These are phyloP conservation scores for Endothia cerciana DNA, from an alignment of 2,329 filamentous ascomycete species.

Conservation along the genomic window DNA sequence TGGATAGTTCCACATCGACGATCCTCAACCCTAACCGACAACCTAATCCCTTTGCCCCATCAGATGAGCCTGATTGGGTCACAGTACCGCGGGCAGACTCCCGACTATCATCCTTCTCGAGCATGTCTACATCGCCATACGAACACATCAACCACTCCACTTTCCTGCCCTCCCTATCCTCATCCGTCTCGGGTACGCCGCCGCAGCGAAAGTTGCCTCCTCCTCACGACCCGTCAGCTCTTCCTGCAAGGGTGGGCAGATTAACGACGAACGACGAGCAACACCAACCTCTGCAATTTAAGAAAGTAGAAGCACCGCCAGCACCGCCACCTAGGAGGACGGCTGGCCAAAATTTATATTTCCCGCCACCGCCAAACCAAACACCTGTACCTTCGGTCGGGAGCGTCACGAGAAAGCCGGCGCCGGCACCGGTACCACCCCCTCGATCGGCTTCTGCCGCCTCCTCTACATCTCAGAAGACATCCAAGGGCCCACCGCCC, in stretches of 20 bases:
- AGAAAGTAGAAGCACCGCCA: conserved; percentile 44
- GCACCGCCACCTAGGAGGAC: conserved; percentile 53
- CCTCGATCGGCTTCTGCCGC: conserved; percentile 42
- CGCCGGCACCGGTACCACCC: conserved; percentile 33
- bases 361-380: conserved; percentile 28
- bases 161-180: conserved; percentile 49
- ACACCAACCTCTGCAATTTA: conserved; percentile 32
- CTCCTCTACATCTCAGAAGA: conserved; percentile 42
- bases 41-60: conserved; percentile 79
- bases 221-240: conserved; percentile 50
- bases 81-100: conserved; percentile 60
- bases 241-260: conserved; percentile 52
- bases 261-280: conserved; percentile 49
- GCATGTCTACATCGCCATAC: conserved; percentile 62
- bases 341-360: conserved; percentile 31
- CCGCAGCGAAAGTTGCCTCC: conserved; percentile 56
- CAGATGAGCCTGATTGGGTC: conserved; percentile 84
- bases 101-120: conserved; percentile 57
- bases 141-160: conserved; percentile 59
- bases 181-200: conserved; percentile 48
- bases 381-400: conserved; percentile 27
- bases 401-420: conserved; percentile 34
- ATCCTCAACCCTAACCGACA: conserved; percentile 73
- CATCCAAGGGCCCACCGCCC: conserved; percentile 49
- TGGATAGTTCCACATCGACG: conserved; percentile 54